phyloP scores from a whole-genome alignment of 139 green algal genomes.

The Tetratostichococcus sp. region DNA sequence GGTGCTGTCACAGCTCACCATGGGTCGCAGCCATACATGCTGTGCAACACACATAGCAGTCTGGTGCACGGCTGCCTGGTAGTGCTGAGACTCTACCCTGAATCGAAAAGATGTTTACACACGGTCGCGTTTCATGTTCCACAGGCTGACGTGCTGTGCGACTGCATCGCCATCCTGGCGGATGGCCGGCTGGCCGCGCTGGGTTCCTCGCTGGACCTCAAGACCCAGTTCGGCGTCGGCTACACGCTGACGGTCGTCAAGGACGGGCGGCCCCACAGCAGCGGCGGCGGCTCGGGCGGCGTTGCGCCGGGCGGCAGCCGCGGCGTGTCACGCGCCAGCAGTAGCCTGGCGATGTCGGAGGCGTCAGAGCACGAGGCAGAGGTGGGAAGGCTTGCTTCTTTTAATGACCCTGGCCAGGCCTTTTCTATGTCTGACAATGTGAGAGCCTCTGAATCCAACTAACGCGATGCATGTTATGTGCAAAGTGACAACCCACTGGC shows the following conservation, averaged over 20 bases:
- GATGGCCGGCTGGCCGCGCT: constrained; percentile 58
- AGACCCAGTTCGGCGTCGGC: constrained; percentile 58
- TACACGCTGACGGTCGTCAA: constrained; percentile 70
- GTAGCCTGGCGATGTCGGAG: background rate
- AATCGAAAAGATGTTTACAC: too few species aligned
- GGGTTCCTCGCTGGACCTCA: constrained; percentile 71
- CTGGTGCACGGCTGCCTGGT: too few species aligned
- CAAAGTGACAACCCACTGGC: too few species aligned
- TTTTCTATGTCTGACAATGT: too few species aligned
- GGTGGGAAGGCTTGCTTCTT: background rate
- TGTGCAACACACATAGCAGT: too few species aligned
- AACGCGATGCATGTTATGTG: too few species aligned
- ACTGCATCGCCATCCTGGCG: constrained; percentile 77
- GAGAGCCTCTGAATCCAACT: too few species aligned
- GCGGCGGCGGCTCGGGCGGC: background rate
- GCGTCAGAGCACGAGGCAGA: background rate
- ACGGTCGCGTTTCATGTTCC: constrained; percentile 26
- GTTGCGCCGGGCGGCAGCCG: background rate
- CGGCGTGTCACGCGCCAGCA: background rate
- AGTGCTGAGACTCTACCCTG: too few species aligned
- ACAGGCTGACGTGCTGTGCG: constrained; percentile 77
- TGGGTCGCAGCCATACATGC: too few species aligned
- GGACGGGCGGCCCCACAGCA: background rate
- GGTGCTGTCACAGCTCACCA: too few species aligned
- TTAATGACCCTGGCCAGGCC: too few species aligned